Percentiles rank a stretch among this genome's conserved stretches.
phyloP scores from a whole-genome alignment of 352 stramenopile species.

The Phytophthora hybrid region DNA sequence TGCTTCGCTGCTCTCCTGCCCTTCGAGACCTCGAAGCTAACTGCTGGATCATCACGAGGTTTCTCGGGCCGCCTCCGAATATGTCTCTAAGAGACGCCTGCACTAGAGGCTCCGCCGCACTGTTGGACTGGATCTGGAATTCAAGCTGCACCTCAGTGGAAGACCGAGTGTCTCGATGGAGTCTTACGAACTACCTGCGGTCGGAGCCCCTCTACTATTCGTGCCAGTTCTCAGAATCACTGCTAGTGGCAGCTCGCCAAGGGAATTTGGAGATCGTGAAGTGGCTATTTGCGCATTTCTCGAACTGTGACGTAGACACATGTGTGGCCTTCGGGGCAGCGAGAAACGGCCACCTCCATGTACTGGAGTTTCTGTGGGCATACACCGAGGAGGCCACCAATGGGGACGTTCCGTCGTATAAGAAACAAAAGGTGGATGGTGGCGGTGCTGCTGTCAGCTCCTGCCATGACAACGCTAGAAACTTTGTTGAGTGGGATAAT shows the following conservation, averaged over 20 bases:
- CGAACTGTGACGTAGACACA: not conserved
- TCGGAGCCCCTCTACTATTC: conserved; percentile 8
- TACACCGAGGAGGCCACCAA: not conserved
- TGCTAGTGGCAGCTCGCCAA: not conserved
- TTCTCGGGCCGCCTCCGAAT: not conserved
- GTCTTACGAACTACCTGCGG: conserved; percentile 15
- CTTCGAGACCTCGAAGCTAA: not conserved
- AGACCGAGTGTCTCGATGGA: not conserved
- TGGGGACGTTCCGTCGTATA: not conserved
- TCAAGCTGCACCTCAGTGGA: not conserved
- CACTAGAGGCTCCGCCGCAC: not conserved
- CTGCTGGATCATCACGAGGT: not conserved
- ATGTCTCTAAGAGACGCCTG: not conserved
- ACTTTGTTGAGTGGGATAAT: no score
- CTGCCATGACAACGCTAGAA: no score
- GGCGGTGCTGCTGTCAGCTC: no score
- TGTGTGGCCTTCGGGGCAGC: no score
- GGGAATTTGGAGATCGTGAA: conserved; percentile 7
- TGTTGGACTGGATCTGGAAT: not conserved
- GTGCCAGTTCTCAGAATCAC: not conserved
- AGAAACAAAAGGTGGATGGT: not conserved
- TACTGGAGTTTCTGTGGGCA: not conserved
- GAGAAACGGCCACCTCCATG: not conserved
- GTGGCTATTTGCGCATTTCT: conserved; percentile 14
- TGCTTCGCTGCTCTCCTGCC: not conserved